Percentiles rank a stretch among this genome's conserved stretches.
These are phyloP conservation scores for Phytopythium vexans DNA, from an alignment of 352 stramenopile species.

Conservation along the genomic window DNA sequence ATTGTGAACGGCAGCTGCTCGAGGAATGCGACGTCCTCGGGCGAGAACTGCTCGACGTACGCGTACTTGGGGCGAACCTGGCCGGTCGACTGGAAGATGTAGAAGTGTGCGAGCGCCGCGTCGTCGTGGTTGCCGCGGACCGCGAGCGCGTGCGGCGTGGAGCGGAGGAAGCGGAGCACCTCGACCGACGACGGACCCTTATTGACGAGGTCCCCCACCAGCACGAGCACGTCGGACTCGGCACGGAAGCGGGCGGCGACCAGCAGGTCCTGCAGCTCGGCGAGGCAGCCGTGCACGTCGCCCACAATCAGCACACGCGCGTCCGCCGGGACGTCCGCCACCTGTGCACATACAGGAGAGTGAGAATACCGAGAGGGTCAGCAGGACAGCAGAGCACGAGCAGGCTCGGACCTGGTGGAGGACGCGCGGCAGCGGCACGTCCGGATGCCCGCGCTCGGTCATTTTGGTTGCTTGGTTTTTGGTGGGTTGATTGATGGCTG, in stretches of 20 bases:
- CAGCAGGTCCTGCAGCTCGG: slow-evolving; percentile 79
- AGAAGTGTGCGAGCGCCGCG: slow-evolving; percentile 56
- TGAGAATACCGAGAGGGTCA: not conserved
- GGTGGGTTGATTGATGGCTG: too few relatives aligned
- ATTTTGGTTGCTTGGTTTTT: slow-evolving; percentile 5
- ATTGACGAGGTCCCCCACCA: slow-evolving; percentile 92
- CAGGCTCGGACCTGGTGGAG: slow-evolving; percentile 31
- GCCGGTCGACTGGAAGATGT: slow-evolving; percentile 27
- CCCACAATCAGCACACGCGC: slow-evolving; percentile 82
- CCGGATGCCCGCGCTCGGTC: slow-evolving; percentile 30
- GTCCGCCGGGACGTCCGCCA: slow-evolving; percentile 23
- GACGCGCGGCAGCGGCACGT: slow-evolving; percentile 42
- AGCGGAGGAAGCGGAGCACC: slow-evolving; percentile 73
- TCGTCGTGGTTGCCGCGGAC: slow-evolving; percentile 86
- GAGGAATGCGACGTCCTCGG: slow-evolving; percentile 60
- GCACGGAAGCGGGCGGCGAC: slow-evolving; percentile 35
- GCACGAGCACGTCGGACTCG: slow-evolving; percentile 68
- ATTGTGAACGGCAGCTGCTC: slow-evolving; percentile 79
- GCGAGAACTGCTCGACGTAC: slow-evolving; percentile 60
- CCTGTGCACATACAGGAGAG: not conserved
- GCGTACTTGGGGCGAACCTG: slow-evolving; percentile 44
- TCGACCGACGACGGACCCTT: slow-evolving; percentile 86
- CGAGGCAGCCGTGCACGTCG: slow-evolving; percentile 91
- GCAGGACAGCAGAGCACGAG: not conserved
- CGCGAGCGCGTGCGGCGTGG: slow-evolving; percentile 37